Conservation (phyloP, 441 rosid species). For the Syzygium malaccense region DNA sequence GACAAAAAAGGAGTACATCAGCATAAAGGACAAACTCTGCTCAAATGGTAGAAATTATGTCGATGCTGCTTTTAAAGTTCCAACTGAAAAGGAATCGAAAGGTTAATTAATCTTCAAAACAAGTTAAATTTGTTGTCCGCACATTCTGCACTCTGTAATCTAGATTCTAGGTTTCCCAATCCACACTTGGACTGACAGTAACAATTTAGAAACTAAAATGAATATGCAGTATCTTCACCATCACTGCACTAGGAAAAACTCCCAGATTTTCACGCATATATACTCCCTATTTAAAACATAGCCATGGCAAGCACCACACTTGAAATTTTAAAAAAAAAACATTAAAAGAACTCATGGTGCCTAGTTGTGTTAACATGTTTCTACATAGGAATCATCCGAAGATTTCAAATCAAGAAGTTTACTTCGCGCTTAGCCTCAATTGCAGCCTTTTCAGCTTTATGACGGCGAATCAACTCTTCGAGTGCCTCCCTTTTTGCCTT, state of each 20-base stretch:
- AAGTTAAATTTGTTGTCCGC: background rate
- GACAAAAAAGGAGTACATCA: background rate
- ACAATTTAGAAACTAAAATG: background rate
- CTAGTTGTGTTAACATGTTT: background rate
- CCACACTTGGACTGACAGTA: background rate
- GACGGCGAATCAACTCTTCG: background rate
- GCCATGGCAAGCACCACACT: background rate
- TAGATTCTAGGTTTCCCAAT: background rate
- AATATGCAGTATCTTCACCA: background rate
- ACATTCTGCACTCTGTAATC: background rate
- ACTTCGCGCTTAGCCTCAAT: slow-evolving; percentile 4
- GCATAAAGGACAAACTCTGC: background rate
- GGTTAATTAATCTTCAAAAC: background rate
- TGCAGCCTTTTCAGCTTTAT: background rate
- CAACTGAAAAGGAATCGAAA: background rate
- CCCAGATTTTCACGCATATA: background rate
- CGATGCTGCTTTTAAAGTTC: background rate
- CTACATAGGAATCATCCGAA: background rate
- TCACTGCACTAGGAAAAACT: background rate
- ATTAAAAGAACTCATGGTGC: background rate
- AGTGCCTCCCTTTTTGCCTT: slow-evolving; percentile 2
- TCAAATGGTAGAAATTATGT: background rate
- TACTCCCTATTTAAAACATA: background rate
- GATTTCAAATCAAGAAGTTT: background rate
- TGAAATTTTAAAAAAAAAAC: background rate